A percentile compares a stretch with the other conserved stretches of the same genome.
phyloP scores from a whole-genome alignment of 1,284 basidiomycete genomes.

The Rhodotorula sp. region DNA sequence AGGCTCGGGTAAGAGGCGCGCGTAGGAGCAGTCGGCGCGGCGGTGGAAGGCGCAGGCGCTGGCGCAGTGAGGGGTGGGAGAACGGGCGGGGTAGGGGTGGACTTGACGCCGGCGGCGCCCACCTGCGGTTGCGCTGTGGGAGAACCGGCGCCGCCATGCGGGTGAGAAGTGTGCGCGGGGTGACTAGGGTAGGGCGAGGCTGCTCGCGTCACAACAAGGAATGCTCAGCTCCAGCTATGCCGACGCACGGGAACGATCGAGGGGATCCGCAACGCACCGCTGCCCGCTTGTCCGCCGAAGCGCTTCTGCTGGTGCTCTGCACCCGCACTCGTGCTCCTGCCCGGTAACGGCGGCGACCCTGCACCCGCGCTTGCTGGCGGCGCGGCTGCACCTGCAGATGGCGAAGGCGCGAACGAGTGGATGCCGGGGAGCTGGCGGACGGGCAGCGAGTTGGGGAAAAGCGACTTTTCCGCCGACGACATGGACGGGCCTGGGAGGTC shows the following conservation, averaged over 20 bases:
- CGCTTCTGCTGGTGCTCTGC: slow-evolving; percentile 5
- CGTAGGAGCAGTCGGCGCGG: too few species aligned
- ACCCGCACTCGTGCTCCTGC: not conserved
- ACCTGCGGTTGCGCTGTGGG: not conserved
- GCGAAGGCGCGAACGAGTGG: slow-evolving; percentile 18
- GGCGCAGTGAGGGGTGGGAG: not conserved
- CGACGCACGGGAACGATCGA: too few species aligned
- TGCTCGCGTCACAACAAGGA: not conserved
- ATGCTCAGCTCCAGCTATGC: too few species aligned
- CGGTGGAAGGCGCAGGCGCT: not conserved
- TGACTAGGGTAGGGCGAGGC: not conserved
- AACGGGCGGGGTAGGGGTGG: slow-evolving; percentile 5
- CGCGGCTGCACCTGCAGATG: not conserved
- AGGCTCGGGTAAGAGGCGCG: too few species aligned
- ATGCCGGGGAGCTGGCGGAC: slow-evolving; percentile 28
- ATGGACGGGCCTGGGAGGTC: slow-evolving; percentile 2
- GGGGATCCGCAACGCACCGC: not conserved
- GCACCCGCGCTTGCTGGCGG: not conserved
- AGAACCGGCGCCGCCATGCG: not conserved
- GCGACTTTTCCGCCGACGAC: slow-evolving; percentile 12
- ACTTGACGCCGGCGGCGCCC: not conserved
- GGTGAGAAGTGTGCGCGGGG: not conserved
- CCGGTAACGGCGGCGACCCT: not conserved
- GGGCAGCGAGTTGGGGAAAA: slow-evolving; percentile 30
- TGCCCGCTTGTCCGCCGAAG: not conserved